Evolutionary conservation across 2,329 filamentous ascomycete genomes (phyloP).

Genomic region (Aspergillus neotritici): DNA sequence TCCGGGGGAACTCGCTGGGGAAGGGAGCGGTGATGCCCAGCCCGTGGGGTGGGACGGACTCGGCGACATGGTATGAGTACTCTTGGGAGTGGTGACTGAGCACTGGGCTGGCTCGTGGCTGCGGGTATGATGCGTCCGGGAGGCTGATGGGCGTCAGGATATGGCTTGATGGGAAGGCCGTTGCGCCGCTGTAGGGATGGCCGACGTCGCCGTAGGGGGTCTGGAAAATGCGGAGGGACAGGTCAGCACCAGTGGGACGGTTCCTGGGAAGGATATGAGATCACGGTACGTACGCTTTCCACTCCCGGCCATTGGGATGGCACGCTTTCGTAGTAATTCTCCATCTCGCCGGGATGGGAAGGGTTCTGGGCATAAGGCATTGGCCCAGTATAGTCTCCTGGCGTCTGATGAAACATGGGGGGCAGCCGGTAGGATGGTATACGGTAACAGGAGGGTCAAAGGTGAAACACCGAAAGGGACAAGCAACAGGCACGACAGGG

Average conservation of each 20-base stretch:
- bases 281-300: conserved; percentile 25
- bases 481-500: conserved; percentile 2
- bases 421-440: conserved; percentile 16
- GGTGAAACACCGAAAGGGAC: conserved; percentile 23
- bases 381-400: conserved; percentile 14
- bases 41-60: conserved; percentile 29
- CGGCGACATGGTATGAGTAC: conserved; percentile 29
- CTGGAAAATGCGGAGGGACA: conserved; percentile 8
- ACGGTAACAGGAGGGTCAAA: conserved; percentile 13
- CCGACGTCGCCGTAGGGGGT: conserved; percentile 22
- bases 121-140: conserved; percentile 29
- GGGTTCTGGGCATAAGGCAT: conserved; percentile 25
- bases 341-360: conserved; percentile 21
- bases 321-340: conserved; percentile 25
- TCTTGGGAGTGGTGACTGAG: conserved; percentile 36
- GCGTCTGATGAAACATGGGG: conserved; percentile 24
- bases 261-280: not conserved
- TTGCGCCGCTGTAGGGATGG: conserved; percentile 30
- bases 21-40: conserved; percentile 35
- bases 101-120: conserved; percentile 29
- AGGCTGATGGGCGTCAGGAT: conserved; percentile 38
- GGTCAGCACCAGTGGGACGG: conserved; percentile 9
- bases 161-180: conserved; percentile 22
- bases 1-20: conserved; percentile 26
- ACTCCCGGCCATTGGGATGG: conserved; percentile 25